These are phyloP conservation scores for Xylaria hypoxylon DNA, from an alignment of 2,329 filamentous ascomycete species.

Conservation along the genomic window DNA sequence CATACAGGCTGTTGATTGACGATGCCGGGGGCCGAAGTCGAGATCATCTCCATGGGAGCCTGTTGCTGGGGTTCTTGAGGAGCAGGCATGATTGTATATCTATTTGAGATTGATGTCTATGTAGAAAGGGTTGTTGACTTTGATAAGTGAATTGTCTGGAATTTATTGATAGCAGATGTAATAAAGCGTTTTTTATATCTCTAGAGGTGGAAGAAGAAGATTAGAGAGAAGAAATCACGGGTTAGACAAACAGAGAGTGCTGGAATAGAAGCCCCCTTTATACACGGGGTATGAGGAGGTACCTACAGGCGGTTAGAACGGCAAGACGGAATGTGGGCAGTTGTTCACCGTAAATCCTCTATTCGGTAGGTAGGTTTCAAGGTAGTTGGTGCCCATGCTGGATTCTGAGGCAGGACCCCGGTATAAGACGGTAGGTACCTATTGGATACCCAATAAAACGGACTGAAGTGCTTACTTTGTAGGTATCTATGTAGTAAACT, in stretches of 20 bases:
- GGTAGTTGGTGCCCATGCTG: not conserved
- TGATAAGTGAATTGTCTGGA: not conserved
- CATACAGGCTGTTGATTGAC: constrained; percentile 59
- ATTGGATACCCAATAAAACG: not conserved
- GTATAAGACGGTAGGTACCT: not conserved
- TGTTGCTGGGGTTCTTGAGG: constrained; percentile 58
- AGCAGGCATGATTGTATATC: constrained; percentile 53
- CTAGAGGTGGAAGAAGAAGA: not conserved
- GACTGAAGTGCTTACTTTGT: too few relatives aligned
- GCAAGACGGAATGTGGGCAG: constrained; percentile 6
- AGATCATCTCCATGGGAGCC: constrained; percentile 57
- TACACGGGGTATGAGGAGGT: not conserved
- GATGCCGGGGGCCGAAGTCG: constrained; percentile 49
- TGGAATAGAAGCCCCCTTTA: constrained; percentile 25
- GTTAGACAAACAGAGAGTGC: not conserved
- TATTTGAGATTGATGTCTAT: constrained; percentile 5
- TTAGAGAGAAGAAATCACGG: not conserved
- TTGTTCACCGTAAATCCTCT: not conserved
- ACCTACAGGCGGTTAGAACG: constrained; percentile 17
- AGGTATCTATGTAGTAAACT: too few relatives aligned
- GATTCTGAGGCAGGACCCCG: not conserved
- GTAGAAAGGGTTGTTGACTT: not conserved
- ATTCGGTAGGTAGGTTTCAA: constrained; percentile 8
- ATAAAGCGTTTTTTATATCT: not conserved
- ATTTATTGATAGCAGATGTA: not conserved